Evolutionary conservation across 2,329 filamentous ascomycete species (phyloP).

Genomic region (Fusarium sp.): DNA sequence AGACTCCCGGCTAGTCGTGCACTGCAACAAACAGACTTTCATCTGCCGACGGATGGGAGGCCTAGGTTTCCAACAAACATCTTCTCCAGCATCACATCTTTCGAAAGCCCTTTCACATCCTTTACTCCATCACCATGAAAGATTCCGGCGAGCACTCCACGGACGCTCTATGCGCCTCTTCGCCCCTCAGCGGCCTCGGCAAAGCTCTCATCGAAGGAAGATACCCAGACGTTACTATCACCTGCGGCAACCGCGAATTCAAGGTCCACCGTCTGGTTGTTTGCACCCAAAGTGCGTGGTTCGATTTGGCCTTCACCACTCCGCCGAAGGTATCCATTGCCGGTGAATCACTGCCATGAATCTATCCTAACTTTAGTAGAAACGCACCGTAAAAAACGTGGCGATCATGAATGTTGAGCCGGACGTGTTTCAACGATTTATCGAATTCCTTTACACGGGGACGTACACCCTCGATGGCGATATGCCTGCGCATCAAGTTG

Average conservation of each 20-base stretch:
- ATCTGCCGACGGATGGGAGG: not conserved
- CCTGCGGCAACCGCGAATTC: conserved; percentile 48
- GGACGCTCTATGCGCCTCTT: conserved; percentile 7
- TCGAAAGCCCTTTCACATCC: not conserved
- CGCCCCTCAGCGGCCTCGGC: not conserved
- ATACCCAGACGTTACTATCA: conserved; percentile 51
- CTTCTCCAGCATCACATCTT: not conserved
- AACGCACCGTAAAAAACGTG: conserved; percentile 15
- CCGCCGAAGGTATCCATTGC: conserved; percentile 43
- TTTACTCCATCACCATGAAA: not conserved
- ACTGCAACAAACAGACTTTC: too few relatives aligned
- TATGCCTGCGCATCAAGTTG: not conserved
- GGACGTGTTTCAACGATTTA: conserved; percentile 41
- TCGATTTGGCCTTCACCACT: conserved; percentile 42
- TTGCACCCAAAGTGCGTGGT: conserved; percentile 52
- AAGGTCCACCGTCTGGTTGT: conserved; percentile 52
- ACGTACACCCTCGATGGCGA: conserved; percentile 33
- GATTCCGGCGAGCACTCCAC: not conserved
- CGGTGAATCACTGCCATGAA: not conserved
- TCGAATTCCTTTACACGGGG: conserved; percentile 52
- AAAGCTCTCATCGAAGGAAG: conserved; percentile 17
- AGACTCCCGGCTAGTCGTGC: too few relatives aligned
- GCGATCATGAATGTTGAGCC: conserved; percentile 51
- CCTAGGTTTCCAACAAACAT: not conserved
- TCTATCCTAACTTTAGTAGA: not conserved